Evolutionary conservation across 306 rosid species (phyloP).

Genomic region (Pterocarpus macrocarpus): DNA sequence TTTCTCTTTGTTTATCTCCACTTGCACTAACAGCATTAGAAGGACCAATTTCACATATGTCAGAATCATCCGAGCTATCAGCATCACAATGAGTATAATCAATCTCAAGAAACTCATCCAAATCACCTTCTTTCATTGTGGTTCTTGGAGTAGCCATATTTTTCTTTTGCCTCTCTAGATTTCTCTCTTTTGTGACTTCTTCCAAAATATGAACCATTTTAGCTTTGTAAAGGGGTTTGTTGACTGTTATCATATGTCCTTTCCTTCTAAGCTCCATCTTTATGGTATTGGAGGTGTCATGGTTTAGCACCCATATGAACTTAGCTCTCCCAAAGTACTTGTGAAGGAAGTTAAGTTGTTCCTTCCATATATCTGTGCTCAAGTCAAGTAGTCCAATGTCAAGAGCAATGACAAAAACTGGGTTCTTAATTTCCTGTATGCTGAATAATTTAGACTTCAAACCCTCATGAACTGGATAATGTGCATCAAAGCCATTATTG

Average conservation of each 20-base stretch:
- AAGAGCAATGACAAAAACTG: slow-evolving; percentile 66
- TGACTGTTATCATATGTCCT: slow-evolving; percentile 70
- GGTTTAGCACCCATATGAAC: slow-evolving; percentile 87
- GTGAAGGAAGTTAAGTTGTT: slow-evolving; percentile 86
- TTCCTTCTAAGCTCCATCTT: slow-evolving; percentile 90
- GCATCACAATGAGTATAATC: slow-evolving; percentile 78
- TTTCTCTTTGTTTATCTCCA: slow-evolving; percentile 58
- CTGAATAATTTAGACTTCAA: slow-evolving; percentile 61
- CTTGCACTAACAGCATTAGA: slow-evolving; percentile 46
- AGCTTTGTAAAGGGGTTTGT: slow-evolving; percentile 86
- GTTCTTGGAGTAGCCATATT: slow-evolving; percentile 50
- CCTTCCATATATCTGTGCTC: slow-evolving; percentile 98
- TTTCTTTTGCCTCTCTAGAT: slow-evolving; percentile 66
- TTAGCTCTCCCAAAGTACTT: slow-evolving; percentile 75
- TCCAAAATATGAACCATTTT: slow-evolving; percentile 87
- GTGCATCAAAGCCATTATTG: slow-evolving; percentile 62
- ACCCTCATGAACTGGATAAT: slow-evolving; percentile 55
- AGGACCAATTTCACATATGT: slow-evolving; percentile 58
- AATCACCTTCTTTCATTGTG: slow-evolving; percentile 63
- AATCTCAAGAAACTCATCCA: slow-evolving; percentile 80
- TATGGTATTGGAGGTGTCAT: slow-evolving; percentile 78
- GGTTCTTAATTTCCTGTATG: slow-evolving; percentile 71
- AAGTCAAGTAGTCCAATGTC: slow-evolving; percentile 91
- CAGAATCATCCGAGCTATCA: slow-evolving; percentile 88
- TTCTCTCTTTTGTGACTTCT: slow-evolving; percentile 72